Percentiles rank a stretch among this genome's conserved stretches.
These are phyloP conservation scores for Clonostachys solani DNA, from an alignment of 2,329 filamentous ascomycete species.

Conservation along the genomic window DNA sequence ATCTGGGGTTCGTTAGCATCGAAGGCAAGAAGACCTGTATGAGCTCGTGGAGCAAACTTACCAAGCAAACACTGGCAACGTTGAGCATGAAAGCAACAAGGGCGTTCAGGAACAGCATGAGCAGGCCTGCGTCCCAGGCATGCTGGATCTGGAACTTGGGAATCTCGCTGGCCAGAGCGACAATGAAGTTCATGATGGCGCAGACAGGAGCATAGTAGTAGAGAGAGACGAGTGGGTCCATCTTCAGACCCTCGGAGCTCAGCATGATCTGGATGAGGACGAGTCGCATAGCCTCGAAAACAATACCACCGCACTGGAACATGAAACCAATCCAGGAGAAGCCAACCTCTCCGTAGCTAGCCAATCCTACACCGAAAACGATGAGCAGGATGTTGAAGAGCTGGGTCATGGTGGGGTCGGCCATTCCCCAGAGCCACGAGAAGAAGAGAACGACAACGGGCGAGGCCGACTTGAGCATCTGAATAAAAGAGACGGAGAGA, in stretches of 20 bases:
- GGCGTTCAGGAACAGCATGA: slow-evolving; percentile 69
- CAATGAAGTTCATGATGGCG: slow-evolving; percentile 72
- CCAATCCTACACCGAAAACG: slow-evolving; percentile 45
- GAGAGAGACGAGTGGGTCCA: slow-evolving; percentile 83
- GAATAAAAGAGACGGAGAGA: slow-evolving; percentile 64
- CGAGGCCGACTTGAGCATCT: slow-evolving; percentile 67
- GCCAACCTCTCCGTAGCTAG: slow-evolving; percentile 60
- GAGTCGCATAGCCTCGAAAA: slow-evolving; percentile 76
- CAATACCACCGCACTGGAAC: slow-evolving; percentile 69
- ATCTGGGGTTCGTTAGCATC: slow-evolving; percentile 48
- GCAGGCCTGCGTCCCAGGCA: slow-evolving; percentile 59
- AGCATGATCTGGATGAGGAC: slow-evolving; percentile 85
- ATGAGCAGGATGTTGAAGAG: slow-evolving; percentile 47
- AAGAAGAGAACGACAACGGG: slow-evolving; percentile 63
- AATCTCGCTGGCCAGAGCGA: slow-evolving; percentile 66
- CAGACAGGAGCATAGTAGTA: slow-evolving; percentile 90
- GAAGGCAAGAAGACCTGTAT: no score
- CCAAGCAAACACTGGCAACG: slow-evolving; percentile 80
- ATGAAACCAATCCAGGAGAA: slow-evolving; percentile 63
- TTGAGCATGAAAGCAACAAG: slow-evolving; percentile 76
- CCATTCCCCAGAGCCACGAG: slow-evolving; percentile 55
- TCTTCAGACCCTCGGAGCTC: slow-evolving; percentile 71
- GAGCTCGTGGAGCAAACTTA: slow-evolving; percentile 37
- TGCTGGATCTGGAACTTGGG: slow-evolving; percentile 62
- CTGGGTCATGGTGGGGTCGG: slow-evolving; percentile 37